Evolutionary conservation across 129 eudicot species (phyloP), one percentile per base, ranked within the genome.

Genomic region (Sambucus nigra): DNA sequence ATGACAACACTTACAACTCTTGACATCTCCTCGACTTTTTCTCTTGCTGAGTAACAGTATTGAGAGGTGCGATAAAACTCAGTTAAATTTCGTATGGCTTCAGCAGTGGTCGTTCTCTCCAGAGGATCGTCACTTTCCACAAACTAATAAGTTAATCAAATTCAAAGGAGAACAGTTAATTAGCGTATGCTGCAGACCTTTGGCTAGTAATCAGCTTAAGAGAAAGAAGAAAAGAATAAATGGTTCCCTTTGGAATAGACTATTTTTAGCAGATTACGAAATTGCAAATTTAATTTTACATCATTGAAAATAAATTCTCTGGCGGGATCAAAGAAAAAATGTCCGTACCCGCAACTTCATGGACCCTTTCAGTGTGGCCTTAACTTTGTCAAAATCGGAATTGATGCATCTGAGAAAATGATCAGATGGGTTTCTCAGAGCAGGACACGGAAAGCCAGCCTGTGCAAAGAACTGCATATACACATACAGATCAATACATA

Each of bases 371-470:
- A 92, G 84, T 22, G 96, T 86, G 28, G 96, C 94, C 77, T 92
- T 92, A 20, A 86, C 96, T 73, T 92, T 92, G 82, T 92, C 99
- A 25, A 92, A 92, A 69, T 92, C 99, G 24, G 99, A 86, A 57
- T 92, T 92, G 66, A 92, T 82, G 74, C 99, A 92, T 26, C 96
- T 71, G 13, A 92, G 82, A 46, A 92, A 92, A 72, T 92, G 99
- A 65, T 92, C 99, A 5, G 99, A 92, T 0, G 99, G 99, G 58
- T 92, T 92, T 60, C 99, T 70, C 42, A 86, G 74, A 5, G 94
- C 67, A n/a, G 99, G 96, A 68, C 99, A 92, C 4, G 99, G 99
- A 60, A 92, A 92, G 8, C 99, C 99, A 64, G 96, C 91, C 67
- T 92, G 94, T 7, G 84, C 94, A 49, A 92, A 92, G 73, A 92